These are phyloP conservation scores for Deakozyma indianensis DNA, from an alignment of 805 yeast species.

Conservation along the genomic window DNA sequence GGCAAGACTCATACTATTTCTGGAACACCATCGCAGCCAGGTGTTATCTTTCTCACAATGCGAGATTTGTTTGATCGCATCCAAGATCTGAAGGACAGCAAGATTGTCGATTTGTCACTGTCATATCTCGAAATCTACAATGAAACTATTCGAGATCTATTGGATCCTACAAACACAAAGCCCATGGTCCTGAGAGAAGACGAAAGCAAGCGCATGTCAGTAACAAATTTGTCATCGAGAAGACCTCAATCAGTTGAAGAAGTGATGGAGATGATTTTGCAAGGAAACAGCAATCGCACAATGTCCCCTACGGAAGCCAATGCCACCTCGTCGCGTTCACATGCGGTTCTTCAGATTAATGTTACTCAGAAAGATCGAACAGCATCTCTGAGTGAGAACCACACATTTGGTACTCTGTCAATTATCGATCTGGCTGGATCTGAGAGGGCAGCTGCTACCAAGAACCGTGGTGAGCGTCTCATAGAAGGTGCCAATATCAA, in stretches of 20 bases:
- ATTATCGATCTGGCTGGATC: slow-evolving; percentile 92
- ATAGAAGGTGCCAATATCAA: slow-evolving; percentile 92
- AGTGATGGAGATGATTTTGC: slow-evolving; percentile 49
- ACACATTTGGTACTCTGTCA: slow-evolving; percentile 64
- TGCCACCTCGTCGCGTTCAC: slow-evolving; percentile 81
- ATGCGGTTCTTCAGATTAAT: slow-evolving; percentile 79
- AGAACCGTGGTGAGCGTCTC: slow-evolving; percentile 66
- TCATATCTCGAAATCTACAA: slow-evolving; percentile 77
- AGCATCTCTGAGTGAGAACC: slow-evolving; percentile 50
- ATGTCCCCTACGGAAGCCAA: slow-evolving; percentile 85
- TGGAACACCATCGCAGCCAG: slow-evolving; percentile 62
- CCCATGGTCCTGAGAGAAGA: slow-evolving; percentile 52
- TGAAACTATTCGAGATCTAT: slow-evolving; percentile 71
- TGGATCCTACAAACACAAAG: slow-evolving; percentile 36
- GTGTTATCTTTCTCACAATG: slow-evolving; percentile 67
- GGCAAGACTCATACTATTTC: slow-evolving; percentile 91
- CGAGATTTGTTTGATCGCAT: slow-evolving; percentile 55
- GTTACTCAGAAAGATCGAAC: slow-evolving; percentile 46
- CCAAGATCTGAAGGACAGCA: slow-evolving; percentile 38
- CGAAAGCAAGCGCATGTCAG: slow-evolving; percentile 46
- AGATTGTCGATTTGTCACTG: slow-evolving; percentile 43
- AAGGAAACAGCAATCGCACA: slow-evolving; percentile 65
- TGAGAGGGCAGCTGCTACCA: slow-evolving; percentile 84
- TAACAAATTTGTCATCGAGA: slow-evolving; percentile 55
- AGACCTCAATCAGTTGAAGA: slow-evolving; percentile 28